A percentile compares a stretch with the other conserved stretches of the same genome.
Conservation (phyloP, 176 grass and related monocot genomes). For the Poa annua region DNA sequence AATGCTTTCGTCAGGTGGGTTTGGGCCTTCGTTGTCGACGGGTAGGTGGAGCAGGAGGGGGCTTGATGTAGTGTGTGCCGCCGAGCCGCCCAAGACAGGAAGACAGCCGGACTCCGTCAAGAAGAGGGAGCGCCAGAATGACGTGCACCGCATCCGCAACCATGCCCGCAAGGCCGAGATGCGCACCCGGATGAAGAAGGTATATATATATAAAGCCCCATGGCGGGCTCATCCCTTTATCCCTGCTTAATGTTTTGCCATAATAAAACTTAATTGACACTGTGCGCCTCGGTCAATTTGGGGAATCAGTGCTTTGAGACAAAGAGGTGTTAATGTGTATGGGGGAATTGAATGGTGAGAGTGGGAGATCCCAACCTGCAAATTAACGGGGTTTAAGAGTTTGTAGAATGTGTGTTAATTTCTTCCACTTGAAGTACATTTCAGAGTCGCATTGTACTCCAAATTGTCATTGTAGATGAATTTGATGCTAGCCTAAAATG, state of each 20-base stretch:
- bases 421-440: neutral
- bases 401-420: neutral
- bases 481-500: slow-evolving; percentile 2
- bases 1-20: slow-evolving; percentile 28
- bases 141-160: slow-evolving; percentile 62
- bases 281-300: neutral
- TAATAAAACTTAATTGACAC: neutral
- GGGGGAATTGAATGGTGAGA: neutral
- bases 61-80: slow-evolving; percentile 53
- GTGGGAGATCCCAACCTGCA: neutral
- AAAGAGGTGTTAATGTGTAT: slow-evolving; percentile 14
- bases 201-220: slow-evolving; percentile 29
- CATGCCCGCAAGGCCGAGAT: slow-evolving; percentile 82
- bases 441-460: neutral
- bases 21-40: slow-evolving; percentile 7
- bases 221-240: neutral
- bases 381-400: neutral
- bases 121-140: slow-evolving; percentile 77
- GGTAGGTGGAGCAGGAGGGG: slow-evolving; percentile 45
- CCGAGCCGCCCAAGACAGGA: slow-evolving; percentile 48
- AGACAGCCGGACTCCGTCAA: slow-evolving; percentile 58
- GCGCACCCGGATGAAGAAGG: slow-evolving; percentile 79
- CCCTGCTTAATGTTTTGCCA: neutral
- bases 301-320: neutral
- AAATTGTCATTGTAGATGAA: neutral